A percentile compares a stretch with the other conserved stretches of the same genome.
These are phyloP conservation scores for Pyrenophora teres DNA, from an alignment of 2,329 filamentous ascomycete genomes.

Conservation along the genomic window DNA sequence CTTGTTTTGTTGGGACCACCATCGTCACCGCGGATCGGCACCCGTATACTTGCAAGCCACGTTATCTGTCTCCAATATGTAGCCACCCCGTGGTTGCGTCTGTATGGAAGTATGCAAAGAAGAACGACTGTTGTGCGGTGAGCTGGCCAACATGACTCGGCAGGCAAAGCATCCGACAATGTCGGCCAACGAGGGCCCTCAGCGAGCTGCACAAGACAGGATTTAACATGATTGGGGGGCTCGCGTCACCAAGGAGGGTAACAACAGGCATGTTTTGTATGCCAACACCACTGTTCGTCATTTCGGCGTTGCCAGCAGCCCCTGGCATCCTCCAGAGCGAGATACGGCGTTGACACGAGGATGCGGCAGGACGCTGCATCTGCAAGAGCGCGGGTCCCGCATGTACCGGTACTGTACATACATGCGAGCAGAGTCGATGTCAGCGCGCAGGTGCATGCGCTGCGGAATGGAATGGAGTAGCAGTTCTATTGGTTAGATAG, in stretches of 20 bases:
- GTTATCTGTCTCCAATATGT: constrained; percentile 11
- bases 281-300: constrained; percentile 21
- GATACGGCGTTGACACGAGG: constrained; percentile 1
- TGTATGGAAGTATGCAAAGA: constrained; percentile 16
- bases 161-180: constrained; percentile 6
- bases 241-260: constrained; percentile 17
- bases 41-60: not conserved
- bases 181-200: constrained; percentile 8
- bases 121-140: constrained; percentile 16
- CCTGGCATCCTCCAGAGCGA: constrained; percentile 6
- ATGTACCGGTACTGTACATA: not conserved
- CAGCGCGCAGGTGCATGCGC: constrained; percentile 18
- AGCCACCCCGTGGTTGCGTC: constrained; percentile 17
- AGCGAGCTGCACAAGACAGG: constrained; percentile 9
- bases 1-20: not conserved
- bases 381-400: not conserved
- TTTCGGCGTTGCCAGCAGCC: constrained; percentile 27
- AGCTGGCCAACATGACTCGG: constrained; percentile 26
- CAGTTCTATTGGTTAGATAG: constrained; percentile 21
- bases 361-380: constrained; percentile 4
- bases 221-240: constrained; percentile 12
- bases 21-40: not conserved
- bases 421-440: no score
- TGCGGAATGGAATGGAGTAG: constrained; percentile 19
- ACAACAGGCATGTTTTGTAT: constrained; percentile 19